phyloP scores from a whole-genome alignment of 805 yeast genomes.

The Zygosaccharomyces rouxii region DNA sequence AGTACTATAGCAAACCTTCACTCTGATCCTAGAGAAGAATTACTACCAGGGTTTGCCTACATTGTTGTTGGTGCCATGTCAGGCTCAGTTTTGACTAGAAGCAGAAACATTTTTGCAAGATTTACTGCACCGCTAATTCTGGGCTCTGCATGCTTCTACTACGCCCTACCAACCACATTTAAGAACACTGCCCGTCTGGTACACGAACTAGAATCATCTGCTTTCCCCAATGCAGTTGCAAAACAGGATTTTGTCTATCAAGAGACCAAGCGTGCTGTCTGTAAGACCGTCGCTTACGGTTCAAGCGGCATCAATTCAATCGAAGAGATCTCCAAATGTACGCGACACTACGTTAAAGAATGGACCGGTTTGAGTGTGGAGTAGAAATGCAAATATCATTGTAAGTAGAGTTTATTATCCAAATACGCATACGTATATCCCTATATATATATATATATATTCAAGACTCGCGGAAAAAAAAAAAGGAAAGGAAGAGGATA shows the following conservation, averaged over 20 bases:
- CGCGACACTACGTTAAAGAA: conserved; percentile 14
- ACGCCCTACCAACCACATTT: conserved; percentile 57
- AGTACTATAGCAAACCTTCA: conserved; percentile 50
- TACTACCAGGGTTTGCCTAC: conserved; percentile 55
- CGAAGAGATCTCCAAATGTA: conserved; percentile 1
- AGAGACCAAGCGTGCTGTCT: conserved; percentile 9
- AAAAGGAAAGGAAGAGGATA: not conserved
- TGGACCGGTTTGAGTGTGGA: conserved; percentile 27
- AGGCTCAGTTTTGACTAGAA: conserved; percentile 57
- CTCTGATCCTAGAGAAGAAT: conserved; percentile 47
- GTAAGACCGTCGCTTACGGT: conserved; percentile 1
- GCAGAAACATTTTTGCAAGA: conserved; percentile 45
- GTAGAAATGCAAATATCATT: not conserved
- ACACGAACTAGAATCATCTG: conserved; percentile 46
- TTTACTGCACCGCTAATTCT: conserved; percentile 47
- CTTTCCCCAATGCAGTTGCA: conserved; percentile 25
- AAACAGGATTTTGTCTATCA: conserved; percentile 23
- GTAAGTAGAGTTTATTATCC: not conserved
- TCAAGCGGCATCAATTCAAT: conserved; percentile 2
- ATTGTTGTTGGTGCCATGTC: conserved; percentile 52
- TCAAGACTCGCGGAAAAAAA: not conserved
- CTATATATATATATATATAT: not conserved
- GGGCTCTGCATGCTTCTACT: conserved; percentile 49
- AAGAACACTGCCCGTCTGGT: conserved; percentile 43
- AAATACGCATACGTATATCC: not conserved